A percentile compares a stretch with the other conserved stretches of the same genome.
Conservation (phyloP, 371 early-diverging fungal genomes). For the Furculomyces boomerangus region DNA sequence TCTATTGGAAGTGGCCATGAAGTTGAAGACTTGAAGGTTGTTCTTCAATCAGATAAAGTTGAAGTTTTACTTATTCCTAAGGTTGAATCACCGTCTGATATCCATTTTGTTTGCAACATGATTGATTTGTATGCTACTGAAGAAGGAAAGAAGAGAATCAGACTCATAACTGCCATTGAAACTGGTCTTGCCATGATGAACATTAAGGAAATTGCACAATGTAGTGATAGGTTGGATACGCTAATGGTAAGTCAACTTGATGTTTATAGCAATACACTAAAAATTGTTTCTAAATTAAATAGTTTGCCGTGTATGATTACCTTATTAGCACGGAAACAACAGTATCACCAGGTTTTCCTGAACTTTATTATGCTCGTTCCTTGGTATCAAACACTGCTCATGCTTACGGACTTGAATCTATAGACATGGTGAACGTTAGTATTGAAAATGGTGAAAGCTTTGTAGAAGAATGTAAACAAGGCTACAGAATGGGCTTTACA, state of each 20-base stretch:
- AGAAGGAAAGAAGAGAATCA: constrained; percentile 42
- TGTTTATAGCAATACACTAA: too few relatives aligned
- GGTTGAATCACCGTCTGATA: constrained; percentile 58
- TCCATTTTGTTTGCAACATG: constrained; percentile 55
- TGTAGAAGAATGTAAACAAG: constrained; percentile 65
- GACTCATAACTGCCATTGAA: constrained; percentile 70
- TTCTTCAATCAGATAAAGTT: constrained; percentile 46
- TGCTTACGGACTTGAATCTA: constrained; percentile 72
- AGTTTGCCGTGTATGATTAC: constrained; percentile 89
- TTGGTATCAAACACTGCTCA: constrained; percentile 59
- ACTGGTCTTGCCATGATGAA: constrained; percentile 74
- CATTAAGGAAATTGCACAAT: constrained; percentile 53
- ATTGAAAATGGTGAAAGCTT: constrained; percentile 44
- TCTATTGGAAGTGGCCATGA: too few relatives aligned
- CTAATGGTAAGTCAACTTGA: constrained; percentile 36
- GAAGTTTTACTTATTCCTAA: constrained; percentile 81
- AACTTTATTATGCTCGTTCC: constrained; percentile 65
- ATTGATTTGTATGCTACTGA: constrained; percentile 57
- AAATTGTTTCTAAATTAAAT: too few relatives aligned
- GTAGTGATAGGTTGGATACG: constrained; percentile 53
- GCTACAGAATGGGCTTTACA: constrained; percentile 76
- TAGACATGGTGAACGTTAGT: constrained; percentile 79
- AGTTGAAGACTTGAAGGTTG: too few relatives aligned
- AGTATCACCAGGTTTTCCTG: constrained; percentile 46
- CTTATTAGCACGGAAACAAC: constrained; percentile 68